These are phyloP conservation scores for Monilinia laxa DNA, from an alignment of 2,329 filamentous ascomycete genomes.

Conservation along the genomic window DNA sequence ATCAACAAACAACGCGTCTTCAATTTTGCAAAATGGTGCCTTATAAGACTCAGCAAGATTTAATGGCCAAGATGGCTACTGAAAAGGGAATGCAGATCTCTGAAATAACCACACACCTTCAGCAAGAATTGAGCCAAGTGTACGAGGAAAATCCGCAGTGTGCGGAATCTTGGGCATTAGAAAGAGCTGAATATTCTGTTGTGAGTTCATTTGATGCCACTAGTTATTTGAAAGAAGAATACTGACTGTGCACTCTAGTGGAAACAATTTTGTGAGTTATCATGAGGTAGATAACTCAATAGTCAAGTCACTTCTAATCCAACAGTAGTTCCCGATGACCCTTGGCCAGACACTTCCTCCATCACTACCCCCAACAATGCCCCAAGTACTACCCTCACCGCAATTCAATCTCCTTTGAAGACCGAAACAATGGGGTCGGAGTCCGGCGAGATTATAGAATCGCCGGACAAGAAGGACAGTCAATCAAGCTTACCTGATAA, in stretches of 20 bases:
- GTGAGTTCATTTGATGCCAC: conserved; percentile 3
- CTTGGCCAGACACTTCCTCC: not conserved
- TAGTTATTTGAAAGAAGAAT: not conserved
- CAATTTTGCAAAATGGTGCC: not conserved
- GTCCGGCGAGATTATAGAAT: conserved; percentile 13
- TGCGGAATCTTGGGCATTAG: conserved; percentile 14
- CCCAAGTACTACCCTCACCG: too few species aligned
- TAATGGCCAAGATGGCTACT: conserved; percentile 18
- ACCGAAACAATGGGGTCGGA: not conserved
- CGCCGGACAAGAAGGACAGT: not conserved
- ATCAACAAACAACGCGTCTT: not conserved
- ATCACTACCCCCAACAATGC: too few species aligned
- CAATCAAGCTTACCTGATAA: not conserved
- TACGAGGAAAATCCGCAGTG: not conserved
- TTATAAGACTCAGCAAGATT: conserved; percentile 14
- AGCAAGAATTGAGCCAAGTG: conserved; percentile 7
- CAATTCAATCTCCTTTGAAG: not conserved
- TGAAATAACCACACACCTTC: conserved; percentile 9
- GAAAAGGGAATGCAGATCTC: conserved; percentile 19
- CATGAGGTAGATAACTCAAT: not conserved
- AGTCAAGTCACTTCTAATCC: not conserved
- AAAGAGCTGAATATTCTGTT: conserved; percentile 22
- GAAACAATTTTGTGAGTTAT: conserved; percentile 9
- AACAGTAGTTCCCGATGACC: conserved; percentile 4
- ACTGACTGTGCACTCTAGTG: not conserved